phyloP scores from a whole-genome alignment of 805 yeast species.

The Starmerella vaccinii region DNA sequence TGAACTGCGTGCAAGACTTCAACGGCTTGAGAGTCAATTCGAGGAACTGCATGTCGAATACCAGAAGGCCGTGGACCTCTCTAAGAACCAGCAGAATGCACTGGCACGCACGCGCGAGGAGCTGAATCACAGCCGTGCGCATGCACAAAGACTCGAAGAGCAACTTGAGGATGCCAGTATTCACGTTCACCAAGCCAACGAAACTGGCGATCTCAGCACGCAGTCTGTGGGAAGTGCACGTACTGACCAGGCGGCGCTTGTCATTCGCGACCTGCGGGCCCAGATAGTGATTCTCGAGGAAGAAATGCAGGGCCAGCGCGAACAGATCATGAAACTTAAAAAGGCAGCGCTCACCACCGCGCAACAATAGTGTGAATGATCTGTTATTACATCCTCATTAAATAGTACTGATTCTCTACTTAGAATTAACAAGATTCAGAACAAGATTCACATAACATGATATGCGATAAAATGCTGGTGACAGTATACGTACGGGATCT shows the following conservation, averaged over 20 bases:
- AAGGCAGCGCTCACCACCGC: constrained; percentile 26
- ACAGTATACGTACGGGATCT: too few species aligned
- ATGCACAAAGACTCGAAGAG: constrained; percentile 44
- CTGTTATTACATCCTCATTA: too few species aligned
- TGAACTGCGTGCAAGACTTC: constrained; percentile 32
- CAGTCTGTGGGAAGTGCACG: constrained; percentile 22
- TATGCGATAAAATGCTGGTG: background rate
- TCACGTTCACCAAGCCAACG: constrained; percentile 27
- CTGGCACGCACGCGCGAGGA: constrained; percentile 65
- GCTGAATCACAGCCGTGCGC: constrained; percentile 47
- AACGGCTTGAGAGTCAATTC: constrained; percentile 31
- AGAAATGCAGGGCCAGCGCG: constrained; percentile 63
- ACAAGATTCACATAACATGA: background rate
- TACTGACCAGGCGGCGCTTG: constrained; percentile 54
- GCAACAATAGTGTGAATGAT: too few species aligned
- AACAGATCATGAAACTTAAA: constrained; percentile 26
- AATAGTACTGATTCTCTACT: background rate
- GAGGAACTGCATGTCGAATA: constrained; percentile 52
- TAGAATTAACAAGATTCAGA: background rate
- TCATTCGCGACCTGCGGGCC: constrained; percentile 72
- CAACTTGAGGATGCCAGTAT: constrained; percentile 63
- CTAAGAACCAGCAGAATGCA: constrained; percentile 66
- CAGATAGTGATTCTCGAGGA: constrained; percentile 70
- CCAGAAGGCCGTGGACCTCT: constrained; percentile 58
- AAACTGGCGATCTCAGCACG: constrained; percentile 28